Evolutionary conservation across 805 yeast genomes (phyloP).

Genomic region (Sugiyamaella smithiae): DNA sequence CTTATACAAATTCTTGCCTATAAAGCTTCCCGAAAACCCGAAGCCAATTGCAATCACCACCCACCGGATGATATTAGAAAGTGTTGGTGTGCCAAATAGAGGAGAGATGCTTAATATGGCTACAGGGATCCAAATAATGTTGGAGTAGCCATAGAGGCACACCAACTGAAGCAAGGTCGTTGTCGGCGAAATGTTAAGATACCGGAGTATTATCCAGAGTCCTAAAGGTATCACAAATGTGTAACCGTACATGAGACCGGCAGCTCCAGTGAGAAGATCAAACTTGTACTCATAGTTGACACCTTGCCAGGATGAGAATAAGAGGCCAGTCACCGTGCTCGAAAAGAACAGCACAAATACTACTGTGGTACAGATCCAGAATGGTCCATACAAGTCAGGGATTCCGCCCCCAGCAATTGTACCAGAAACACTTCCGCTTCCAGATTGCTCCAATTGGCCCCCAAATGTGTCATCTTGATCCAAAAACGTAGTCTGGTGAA

Average conservation of each 20-base stretch:
- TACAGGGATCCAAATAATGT: slow-evolving; percentile 81
- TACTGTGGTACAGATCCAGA: slow-evolving; percentile 87
- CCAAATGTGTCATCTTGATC: slow-evolving; percentile 25
- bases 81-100: slow-evolving; percentile 41
- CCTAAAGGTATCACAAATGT: slow-evolving; percentile 61
- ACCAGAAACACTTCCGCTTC: slow-evolving; percentile 29
- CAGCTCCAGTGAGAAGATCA: slow-evolving; percentile 61
- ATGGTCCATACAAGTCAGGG: slow-evolving; percentile 81
- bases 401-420: slow-evolving; percentile 38
- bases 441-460: slow-evolving; percentile 20
- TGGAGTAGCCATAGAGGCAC: slow-evolving; percentile 82
- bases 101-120: slow-evolving; percentile 59
- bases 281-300: slow-evolving; percentile 57
- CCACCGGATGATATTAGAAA: slow-evolving; percentile 56
- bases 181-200: slow-evolving; percentile 50
- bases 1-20: slow-evolving; percentile 44
- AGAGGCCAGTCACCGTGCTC: slow-evolving; percentile 62
- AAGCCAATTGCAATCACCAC: slow-evolving; percentile 58
- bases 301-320: slow-evolving; percentile 48
- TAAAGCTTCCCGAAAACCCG: slow-evolving; percentile 54
- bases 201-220: slow-evolving; percentile 52
- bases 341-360: slow-evolving; percentile 72
- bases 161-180: slow-evolving; percentile 52
- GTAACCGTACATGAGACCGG: slow-evolving; percentile 73
- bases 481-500: slow-evolving; percentile 26